These are phyloP conservation scores for Nakazawaea wyomingensis DNA, from an alignment of 805 yeast genomes.

Conservation along the genomic window DNA sequence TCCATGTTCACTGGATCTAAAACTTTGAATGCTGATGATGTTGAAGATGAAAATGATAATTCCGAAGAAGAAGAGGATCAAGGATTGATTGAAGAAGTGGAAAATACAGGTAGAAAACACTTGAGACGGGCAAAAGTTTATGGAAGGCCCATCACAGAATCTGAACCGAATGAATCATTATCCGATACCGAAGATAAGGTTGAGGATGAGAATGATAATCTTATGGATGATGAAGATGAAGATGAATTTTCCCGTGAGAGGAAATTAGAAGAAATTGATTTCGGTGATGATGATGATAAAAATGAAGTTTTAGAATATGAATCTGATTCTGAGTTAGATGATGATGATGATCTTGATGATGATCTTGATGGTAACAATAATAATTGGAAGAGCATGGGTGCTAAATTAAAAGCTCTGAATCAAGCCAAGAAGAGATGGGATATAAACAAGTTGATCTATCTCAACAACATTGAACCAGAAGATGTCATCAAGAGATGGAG, in stretches of 20 bases:
- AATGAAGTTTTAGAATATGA: conserved; percentile 38
- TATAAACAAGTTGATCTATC: conserved; percentile 72
- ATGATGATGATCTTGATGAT: too few species aligned
- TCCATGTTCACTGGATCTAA: conserved; percentile 66
- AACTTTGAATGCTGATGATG: conserved; percentile 33
- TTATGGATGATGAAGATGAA: conserved; percentile 17
- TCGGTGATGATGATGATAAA: conserved; percentile 32
- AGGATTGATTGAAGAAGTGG: conserved; percentile 27
- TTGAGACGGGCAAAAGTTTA: conserved; percentile 59
- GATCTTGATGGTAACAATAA: too few species aligned
- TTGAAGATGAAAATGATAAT: conserved; percentile 31
- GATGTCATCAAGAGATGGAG: conserved; percentile 74
- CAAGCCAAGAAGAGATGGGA: conserved; percentile 61
- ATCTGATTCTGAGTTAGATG: conserved; percentile 48
- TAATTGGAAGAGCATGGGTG: conserved; percentile 47
- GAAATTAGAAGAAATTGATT: conserved; percentile 43
- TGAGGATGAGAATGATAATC: conserved; percentile 21
- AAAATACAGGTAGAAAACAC: conserved; percentile 55
- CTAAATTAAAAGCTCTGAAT: conserved; percentile 47
- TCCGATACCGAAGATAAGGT: conserved; percentile 37
- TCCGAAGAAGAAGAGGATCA: conserved; percentile 33
- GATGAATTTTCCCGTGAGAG: conserved; percentile 35
- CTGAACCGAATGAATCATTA: conserved; percentile 38
- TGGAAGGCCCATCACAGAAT: conserved; percentile 45
- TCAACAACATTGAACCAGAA: conserved; percentile 68